Conservation (phyloP, 2,329 filamentous ascomycete genomes). For the Epichloe elymi region DNA sequence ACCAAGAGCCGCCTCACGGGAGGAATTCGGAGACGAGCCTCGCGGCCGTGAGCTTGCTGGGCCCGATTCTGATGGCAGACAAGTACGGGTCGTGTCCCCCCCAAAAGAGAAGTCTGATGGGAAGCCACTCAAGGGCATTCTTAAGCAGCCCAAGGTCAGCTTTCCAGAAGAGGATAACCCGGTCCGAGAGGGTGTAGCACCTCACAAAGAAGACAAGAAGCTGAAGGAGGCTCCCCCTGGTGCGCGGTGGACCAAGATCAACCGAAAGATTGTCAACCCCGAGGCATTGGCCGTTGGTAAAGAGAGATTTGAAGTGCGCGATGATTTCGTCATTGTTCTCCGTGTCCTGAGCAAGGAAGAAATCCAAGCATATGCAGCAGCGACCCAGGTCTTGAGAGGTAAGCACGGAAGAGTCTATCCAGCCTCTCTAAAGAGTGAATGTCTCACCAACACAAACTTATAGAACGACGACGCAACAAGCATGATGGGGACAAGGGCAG, state of each 20-base stretch:
- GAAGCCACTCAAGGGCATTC: constrained; percentile 67
- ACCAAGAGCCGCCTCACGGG: constrained; percentile 3
- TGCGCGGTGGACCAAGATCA: constrained; percentile 89
- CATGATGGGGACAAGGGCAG: constrained; percentile 24
- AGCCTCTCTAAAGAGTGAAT: neutral
- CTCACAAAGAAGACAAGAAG: constrained; percentile 76
- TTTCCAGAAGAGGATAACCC: constrained; percentile 82
- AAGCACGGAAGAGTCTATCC: constrained; percentile 14
- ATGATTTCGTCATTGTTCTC: constrained; percentile 87
- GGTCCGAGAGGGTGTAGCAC: constrained; percentile 78
- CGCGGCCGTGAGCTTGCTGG: constrained; percentile 29
- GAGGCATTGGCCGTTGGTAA: constrained; percentile 76
- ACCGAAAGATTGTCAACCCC: constrained; percentile 75
- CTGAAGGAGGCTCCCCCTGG: constrained; percentile 63
- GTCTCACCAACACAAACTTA: neutral
- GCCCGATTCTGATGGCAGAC: constrained; percentile 27
- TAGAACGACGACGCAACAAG: constrained; percentile 21
- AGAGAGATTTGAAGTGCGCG: constrained; percentile 82
- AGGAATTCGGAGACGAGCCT: constrained; percentile 15
- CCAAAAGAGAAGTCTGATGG: constrained; percentile 49
- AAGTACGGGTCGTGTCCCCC: constrained; percentile 56
- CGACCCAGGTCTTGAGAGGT: constrained; percentile 74
- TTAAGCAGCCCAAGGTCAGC: constrained; percentile 67
- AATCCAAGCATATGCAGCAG: constrained; percentile 73
- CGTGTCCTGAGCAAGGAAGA: constrained; percentile 79